These are phyloP conservation scores for Aspergillus tanneri DNA, from an alignment of 2,329 filamentous ascomycete genomes.

Conservation along the genomic window DNA sequence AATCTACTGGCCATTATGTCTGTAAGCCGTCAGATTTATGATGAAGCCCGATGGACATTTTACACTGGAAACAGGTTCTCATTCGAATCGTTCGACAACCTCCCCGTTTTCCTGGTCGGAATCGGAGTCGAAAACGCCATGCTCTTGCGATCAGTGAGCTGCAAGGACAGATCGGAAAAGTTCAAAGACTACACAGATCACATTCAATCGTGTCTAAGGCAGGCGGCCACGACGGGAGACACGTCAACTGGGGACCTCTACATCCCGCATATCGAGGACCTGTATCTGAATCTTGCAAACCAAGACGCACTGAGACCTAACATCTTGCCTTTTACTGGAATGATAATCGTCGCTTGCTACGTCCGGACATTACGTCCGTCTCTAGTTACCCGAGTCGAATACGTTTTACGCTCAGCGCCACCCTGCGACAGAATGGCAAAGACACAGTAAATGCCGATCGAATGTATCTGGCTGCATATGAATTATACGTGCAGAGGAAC, in stretches of 20 bases:
- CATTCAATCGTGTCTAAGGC: neutral
- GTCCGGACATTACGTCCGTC: neutral
- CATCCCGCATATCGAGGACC: neutral
- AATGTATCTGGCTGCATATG: neutral
- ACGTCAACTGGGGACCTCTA: too few relatives aligned
- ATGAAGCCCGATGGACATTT: conserved; percentile 5
- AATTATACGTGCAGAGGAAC: neutral
- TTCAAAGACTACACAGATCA: neutral
- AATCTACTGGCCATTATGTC: conserved; percentile 4
- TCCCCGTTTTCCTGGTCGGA: conserved; percentile 5
- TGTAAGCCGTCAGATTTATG: neutral
- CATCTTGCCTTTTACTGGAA: neutral
- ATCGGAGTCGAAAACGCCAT: conserved; percentile 1
- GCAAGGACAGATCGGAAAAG: neutral
- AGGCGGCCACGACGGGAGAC: neutral
- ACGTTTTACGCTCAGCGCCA: neutral
- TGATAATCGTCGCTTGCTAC: neutral
- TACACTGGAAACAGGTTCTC: conserved; percentile 1
- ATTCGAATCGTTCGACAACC: neutral
- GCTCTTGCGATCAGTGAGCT: conserved; percentile 3
- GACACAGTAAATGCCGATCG: neutral
- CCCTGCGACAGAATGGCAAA: neutral
- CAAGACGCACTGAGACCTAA: neutral
- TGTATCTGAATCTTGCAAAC: neutral
- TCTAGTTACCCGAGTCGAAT: neutral